Base-by-base conservation (phyloP, 345 rosid genomes). In the Sapria himalayana region DNA sequence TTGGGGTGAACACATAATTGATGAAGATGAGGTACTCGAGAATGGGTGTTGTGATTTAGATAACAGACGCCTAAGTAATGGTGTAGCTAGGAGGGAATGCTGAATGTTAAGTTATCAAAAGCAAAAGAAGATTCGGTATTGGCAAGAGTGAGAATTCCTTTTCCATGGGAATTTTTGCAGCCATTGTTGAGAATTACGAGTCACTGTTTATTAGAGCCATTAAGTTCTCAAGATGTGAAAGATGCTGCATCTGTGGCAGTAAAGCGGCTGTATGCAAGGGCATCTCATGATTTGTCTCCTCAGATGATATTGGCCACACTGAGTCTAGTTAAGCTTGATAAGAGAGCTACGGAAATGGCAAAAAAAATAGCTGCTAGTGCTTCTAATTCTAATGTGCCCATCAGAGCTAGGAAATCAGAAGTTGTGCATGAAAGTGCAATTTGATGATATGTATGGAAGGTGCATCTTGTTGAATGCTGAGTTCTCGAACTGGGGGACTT, bases 111-210 rank as follows among this genome's bases (percentile, higher is more conserved):
- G n/a, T n/a, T n/a, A n/a, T n/a, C n/a, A n/a, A n/a, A n/a, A n/a
- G n/a, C n/a, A n/a, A 23, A 8, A 3, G 48, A 41, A 32, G 50
- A 54, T 43, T 37, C 49, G n/a, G 56, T 66, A 25, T 32, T 25
- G 6, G 58, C 58, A 37, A 70, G 82, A 2, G 81, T 67, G 47
- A 63, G 92, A 49, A 82, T 82, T 63, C 91, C 98, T 8, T 59
- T 89, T 29, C 93, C 95, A 4, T 89, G 94, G 98, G 94, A 89
- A 64, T 57, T 89, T 33, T 46, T 79, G 55, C 92, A 85, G 69
- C 93, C 94, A 0, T 46, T 65, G 5, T 48, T 82, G 63, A 57
- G 91, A 37, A 76, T 89, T 46, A 34, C 79, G 19, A 94, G 94
- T 17, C 98, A 82, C 33, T 89, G 93, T 50, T 57, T 89, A 58